These are phyloP conservation scores for Silene uniflora DNA, from an alignment of 148 eudicot species.

Conservation along the genomic window DNA sequence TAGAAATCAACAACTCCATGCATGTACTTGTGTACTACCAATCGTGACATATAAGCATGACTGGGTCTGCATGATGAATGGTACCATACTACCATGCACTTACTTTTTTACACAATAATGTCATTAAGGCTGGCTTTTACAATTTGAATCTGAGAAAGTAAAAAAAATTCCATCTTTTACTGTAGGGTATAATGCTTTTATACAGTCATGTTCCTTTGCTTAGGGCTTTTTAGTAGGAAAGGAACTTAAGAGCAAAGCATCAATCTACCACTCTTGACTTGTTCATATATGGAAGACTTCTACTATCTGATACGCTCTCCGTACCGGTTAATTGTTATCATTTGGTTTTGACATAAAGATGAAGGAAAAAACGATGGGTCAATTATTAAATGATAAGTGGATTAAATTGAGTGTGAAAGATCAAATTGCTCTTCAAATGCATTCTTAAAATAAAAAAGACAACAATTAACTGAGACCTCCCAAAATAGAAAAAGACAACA, in stretches of 20 bases:
- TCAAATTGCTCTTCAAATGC: no score
- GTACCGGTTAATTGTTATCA: no score
- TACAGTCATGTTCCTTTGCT: neutral
- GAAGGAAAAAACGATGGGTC: no score
- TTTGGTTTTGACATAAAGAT: no score
- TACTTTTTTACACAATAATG: neutral
- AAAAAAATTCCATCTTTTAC: neutral
- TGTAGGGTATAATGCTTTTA: conserved; percentile 17
- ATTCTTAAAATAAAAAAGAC: no score
- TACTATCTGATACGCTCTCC: no score
- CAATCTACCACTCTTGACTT: conserved; percentile 8
- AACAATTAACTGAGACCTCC: no score
- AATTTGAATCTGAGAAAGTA: neutral
- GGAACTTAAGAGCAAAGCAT: conserved; percentile 15
- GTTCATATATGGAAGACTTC: neutral
- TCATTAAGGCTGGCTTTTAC: conserved; percentile 6
- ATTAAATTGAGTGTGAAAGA: no score
- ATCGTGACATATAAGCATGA: neutral
- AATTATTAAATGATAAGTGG: no score
- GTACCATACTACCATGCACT: neutral
- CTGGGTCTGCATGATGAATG: no score
- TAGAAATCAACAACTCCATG: no score
- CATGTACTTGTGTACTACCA: neutral
- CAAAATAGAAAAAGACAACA: no score
- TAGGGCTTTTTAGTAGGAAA: conserved; percentile 18